Conservation (phyloP, 208 protist genomes). For the Trypanosoma avium region DNA sequence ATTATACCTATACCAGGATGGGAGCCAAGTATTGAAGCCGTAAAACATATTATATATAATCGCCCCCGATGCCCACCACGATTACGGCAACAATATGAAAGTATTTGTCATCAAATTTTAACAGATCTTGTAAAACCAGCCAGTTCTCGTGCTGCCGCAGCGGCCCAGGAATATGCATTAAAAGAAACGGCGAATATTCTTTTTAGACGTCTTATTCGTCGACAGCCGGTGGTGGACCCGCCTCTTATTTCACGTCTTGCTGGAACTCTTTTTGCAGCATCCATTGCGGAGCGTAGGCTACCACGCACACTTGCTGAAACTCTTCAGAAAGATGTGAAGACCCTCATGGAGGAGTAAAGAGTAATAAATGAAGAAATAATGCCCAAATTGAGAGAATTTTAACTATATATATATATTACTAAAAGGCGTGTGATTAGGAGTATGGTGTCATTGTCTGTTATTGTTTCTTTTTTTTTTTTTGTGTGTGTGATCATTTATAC, state of each 20-base stretch:
- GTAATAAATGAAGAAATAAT: constrained; percentile 1
- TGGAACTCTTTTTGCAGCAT: constrained; percentile 45
- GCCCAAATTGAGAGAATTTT: background rate
- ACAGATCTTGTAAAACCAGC: constrained; percentile 34
- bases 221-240: constrained; percentile 59
- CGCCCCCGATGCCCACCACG: constrained; percentile 35
- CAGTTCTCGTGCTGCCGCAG: constrained; percentile 19
- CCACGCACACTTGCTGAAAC: constrained; percentile 26
- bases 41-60: constrained; percentile 29
- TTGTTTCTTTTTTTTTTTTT: too few species aligned
- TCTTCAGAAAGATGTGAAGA: constrained; percentile 39
- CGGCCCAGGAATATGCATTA: constrained; percentile 23
- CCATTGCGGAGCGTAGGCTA: constrained; percentile 35
- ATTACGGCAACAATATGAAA: constrained; percentile 40
- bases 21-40: constrained; percentile 29
- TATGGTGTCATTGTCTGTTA: too few species aligned
- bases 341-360: background rate
- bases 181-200: constrained; percentile 45
- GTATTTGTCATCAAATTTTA: constrained; percentile 40
- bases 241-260: constrained; percentile 36
- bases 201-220: constrained; percentile 48
- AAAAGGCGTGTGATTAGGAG: too few species aligned
- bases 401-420: constrained; percentile 28
- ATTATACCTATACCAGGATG: constrained; percentile 39
- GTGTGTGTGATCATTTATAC: too few species aligned